These are phyloP conservation scores for Eutrema yunnanense DNA, from an alignment of 345 rosid genomes.

Conservation along the genomic window DNA sequence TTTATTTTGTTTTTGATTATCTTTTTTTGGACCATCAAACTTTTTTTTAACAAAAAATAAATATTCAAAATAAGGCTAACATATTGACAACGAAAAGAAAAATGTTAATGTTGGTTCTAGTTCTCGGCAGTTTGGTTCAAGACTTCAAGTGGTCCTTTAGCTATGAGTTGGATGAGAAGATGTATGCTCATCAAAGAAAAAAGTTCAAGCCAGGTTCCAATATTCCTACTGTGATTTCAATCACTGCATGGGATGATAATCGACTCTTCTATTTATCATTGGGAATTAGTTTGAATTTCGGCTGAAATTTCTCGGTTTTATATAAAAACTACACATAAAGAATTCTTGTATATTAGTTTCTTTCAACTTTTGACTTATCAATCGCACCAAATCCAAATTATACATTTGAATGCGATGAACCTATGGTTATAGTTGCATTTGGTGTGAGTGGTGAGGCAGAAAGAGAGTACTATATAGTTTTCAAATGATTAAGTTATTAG, in stretches of 20 bases:
- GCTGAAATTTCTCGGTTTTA: too few relatives aligned
- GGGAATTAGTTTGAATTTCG: too few relatives aligned
- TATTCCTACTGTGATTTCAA: too few relatives aligned
- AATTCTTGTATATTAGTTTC: background rate
- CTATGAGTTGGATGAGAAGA: background rate
- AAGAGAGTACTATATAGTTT: background rate
- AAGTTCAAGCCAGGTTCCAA: background rate
- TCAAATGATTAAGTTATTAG: conserved; percentile 12
- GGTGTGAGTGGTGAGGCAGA: conserved; percentile 15
- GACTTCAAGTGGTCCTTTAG: background rate
- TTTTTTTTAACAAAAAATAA: too few relatives aligned
- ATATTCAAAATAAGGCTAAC: background rate
- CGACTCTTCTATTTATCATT: too few relatives aligned
- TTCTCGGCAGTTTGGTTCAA: background rate
- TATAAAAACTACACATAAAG: background rate
- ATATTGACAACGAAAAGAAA: background rate
- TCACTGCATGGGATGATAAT: too few relatives aligned
- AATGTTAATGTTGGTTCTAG: background rate
- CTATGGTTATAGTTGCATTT: conserved; percentile 22
- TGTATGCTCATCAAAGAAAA: background rate
- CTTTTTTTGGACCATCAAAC: too few relatives aligned
- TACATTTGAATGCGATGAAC: background rate
- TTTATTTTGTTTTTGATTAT: too few relatives aligned
- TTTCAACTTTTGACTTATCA: background rate
- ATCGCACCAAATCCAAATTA: background rate